A percentile compares a stretch with the other conserved stretches of the same genome.
These are phyloP conservation scores for Xanthoconium separans DNA, from an alignment of 1,284 basidiomycete species.

Conservation along the genomic window DNA sequence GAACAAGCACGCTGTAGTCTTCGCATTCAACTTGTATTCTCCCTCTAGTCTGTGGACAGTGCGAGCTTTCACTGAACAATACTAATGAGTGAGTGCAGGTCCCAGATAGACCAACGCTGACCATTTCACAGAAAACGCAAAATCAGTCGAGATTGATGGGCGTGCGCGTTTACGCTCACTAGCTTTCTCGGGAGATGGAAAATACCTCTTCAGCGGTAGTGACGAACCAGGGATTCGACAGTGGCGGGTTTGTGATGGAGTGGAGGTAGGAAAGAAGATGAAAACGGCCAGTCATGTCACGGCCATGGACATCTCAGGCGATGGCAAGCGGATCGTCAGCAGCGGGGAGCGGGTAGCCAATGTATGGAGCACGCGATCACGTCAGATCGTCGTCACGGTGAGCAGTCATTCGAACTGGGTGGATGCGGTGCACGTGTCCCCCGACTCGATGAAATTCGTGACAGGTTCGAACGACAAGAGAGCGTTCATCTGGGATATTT, in stretches of 20 bases:
- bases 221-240: not conserved
- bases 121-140: not conserved
- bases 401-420: not conserved
- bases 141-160: not conserved
- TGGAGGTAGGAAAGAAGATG: not conserved
- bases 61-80: no score
- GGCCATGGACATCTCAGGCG: not conserved
- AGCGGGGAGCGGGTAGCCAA: not conserved
- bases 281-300: not conserved
- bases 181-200: not conserved
- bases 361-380: not conserved
- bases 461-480: not conserved
- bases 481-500: not conserved
- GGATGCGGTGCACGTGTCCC: not conserved
- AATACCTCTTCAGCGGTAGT: not conserved
- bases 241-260: not conserved
- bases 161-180: not conserved
- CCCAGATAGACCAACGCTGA: not conserved
- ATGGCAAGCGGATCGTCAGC: slow-evolving; percentile 4
- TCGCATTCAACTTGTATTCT: no score
- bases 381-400: not conserved
- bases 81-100: slow-evolving; percentile 1
- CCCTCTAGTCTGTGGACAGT: not conserved
- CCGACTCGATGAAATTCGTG: not conserved
- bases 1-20: no score